Evolutionary conservation across 2,329 filamentous ascomycete species (phyloP).

Genomic region (Pseudogymnoascus sp.): DNA sequence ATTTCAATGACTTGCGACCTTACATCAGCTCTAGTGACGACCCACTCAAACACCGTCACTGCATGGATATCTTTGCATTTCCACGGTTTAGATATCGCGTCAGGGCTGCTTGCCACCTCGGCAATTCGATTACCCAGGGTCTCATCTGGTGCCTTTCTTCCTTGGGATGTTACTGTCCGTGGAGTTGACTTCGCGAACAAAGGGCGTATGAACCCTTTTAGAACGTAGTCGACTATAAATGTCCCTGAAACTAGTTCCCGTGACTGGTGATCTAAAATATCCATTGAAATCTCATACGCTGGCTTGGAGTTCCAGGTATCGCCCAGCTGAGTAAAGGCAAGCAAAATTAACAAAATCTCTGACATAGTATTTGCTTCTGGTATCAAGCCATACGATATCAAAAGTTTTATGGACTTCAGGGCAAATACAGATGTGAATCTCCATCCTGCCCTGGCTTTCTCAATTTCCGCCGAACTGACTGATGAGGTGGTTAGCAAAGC

Average conservation of each 20-base stretch:
- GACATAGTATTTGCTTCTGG: neutral
- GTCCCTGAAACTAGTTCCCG: slow-evolving; percentile 1
- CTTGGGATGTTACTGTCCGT: slow-evolving; percentile 44
- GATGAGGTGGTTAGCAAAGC: neutral
- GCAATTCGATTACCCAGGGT: slow-evolving; percentile 31
- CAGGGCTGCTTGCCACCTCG: slow-evolving; percentile 30
- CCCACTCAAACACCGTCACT: slow-evolving; percentile 53
- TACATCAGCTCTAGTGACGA: slow-evolving; percentile 42
- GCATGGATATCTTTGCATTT: slow-evolving; percentile 45
- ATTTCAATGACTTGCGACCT: slow-evolving; percentile 21
- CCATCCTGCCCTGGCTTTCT: neutral
- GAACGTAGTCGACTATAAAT: slow-evolving; percentile 47
- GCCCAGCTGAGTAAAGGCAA: neutral
- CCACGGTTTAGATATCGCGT: slow-evolving; percentile 47
- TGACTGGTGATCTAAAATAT: neutral
- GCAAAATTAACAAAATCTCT: neutral
- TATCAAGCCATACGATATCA: neutral
- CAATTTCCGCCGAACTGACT: neutral
- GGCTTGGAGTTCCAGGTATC: neutral
- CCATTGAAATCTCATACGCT: neutral
- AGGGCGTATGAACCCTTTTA: slow-evolving; percentile 56
- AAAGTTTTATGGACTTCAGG: neutral
- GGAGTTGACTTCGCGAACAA: slow-evolving; percentile 54
- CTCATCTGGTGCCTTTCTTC: slow-evolving; percentile 43
- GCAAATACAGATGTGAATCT: neutral